Evolutionary conservation across 768 basidiomycete genomes (phyloP).

Genomic region (Russula foetens): DNA sequence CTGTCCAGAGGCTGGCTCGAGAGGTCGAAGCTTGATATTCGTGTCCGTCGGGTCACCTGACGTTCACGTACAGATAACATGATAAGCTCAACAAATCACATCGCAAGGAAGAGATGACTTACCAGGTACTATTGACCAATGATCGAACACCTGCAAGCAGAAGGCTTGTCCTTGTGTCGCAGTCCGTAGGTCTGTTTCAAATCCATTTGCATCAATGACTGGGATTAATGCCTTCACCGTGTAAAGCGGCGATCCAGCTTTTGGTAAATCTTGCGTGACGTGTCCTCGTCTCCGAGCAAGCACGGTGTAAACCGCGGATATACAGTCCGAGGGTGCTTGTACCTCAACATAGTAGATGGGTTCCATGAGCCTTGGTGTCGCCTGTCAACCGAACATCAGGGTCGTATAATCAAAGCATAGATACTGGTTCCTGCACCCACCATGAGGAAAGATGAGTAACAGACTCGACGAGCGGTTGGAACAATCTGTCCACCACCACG

Average conservation of each 20-base stretch:
- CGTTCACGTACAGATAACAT: conserved; percentile 24
- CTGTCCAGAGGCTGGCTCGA: conserved; percentile 97
- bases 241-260: conserved; percentile 95
- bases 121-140: conserved; percentile 99
- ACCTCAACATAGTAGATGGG: conserved; percentile 99
- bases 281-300: conserved; percentile 98
- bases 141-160: conserved; percentile 94
- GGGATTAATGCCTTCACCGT: conserved; percentile 98
- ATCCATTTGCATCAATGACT: conserved; percentile 97
- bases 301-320: conserved; percentile 97
- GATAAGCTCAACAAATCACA: background rate
- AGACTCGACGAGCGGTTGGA: conserved; percentile 96
- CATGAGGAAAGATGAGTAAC: conserved; percentile 98
- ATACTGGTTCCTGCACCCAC: conserved; percentile 38
- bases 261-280: conserved; percentile 96
- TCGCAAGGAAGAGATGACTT: conserved; percentile 24
- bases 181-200: conserved; percentile 95
- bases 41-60: conserved; percentile 94
- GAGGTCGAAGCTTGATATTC: conserved; percentile 88
- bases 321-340: conserved; percentile 98
- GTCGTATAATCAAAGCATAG: background rate
- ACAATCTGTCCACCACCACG: conserved; percentile 98
- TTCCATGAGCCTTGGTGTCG: conserved; percentile 92
- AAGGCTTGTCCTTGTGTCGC: conserved; percentile 99
- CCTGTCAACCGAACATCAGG: conserved; percentile 37